Evolutionary conservation across 768 basidiomycete species (phyloP), one percentile per base, ranked within the genome.

Genomic region (Tricholoma saponaceum): DNA sequence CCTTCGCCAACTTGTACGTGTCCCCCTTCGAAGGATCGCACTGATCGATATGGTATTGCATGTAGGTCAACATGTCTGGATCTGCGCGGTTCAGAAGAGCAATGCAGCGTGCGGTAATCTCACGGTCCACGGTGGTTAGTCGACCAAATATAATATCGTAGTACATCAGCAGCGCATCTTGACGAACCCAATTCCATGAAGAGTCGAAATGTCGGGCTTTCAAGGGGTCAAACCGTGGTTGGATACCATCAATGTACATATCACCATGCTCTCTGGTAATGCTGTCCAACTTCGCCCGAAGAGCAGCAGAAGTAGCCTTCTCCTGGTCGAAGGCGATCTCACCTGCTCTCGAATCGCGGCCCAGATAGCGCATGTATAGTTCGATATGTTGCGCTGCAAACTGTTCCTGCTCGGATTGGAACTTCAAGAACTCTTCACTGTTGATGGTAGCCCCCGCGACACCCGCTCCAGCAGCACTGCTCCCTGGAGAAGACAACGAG

Each of bases 101-200:
- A 58, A 99, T 95, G 75, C 96, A 98, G 55, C 95, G 90, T 62
- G 95, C 93, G 12, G 97, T 97, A 72, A 95, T 94, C 69, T 96
- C 94, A 53, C 94, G 90, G 67, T 98, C 95, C 62, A 98, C 91
- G 16, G 93, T 94, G 22, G 89, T 95, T 55, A 97, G 83, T 46
- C 89, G 87, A 50, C 97, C 97, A 64, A 95, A 94, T 65, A 99
- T 94, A 74, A 99, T 97, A 71, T 98, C 96, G 73, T 95, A 98
- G 77, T 87, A 98, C 93, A 99, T 95, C 58, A 93, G 77, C 25
- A 98, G 79, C 14, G 95, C 93, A 60, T 97, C 95, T 75, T 99
- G 97, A 59, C 96, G 88, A 46, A 90, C 96, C 97, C 97, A 99
- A 69, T 99, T 99, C 97, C 96, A 99, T 5, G 90, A 94, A 2